Percentiles rank a stretch among this genome's conserved stretches.
These are phyloP conservation scores for Coelastrella sp. DNA, from an alignment of 139 green algal species.

Conservation along the genomic window DNA sequence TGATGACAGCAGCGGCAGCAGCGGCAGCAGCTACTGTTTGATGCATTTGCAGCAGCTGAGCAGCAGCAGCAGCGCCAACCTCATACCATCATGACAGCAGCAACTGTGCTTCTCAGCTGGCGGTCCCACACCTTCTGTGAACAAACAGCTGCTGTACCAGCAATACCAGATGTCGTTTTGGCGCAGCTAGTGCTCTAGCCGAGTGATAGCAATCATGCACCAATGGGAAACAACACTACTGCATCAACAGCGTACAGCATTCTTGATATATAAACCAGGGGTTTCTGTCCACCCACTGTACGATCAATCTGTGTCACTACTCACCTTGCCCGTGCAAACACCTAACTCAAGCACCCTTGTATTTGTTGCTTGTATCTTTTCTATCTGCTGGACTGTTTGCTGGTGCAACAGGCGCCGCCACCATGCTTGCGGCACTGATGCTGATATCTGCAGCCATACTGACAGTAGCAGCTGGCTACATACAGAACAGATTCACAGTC, in stretches of 20 bases:
- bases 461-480: not conserved
- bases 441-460: conserved; percentile 20
- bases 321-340: no score
- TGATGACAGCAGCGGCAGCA: not conserved
- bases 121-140: no score
- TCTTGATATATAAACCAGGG: no score
- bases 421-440: conserved; percentile 10
- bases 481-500: not conserved
- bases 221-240: no score
- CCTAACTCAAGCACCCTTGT: not conserved
- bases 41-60: not conserved
- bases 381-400: not conserved
- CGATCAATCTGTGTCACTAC: no score
- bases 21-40: not conserved
- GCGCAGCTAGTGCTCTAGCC: no score
- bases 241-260: no score
- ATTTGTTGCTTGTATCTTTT: not conserved
- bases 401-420: not conserved
- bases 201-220: no score
- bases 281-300: no score
- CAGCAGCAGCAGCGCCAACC: not conserved
- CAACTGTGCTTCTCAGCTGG: no score
- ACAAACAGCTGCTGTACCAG: no score
- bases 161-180: no score
- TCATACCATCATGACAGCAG: not conserved